phyloP scores from a whole-genome alignment of 768 basidiomycete species.

The Amanita polypyramis region DNA sequence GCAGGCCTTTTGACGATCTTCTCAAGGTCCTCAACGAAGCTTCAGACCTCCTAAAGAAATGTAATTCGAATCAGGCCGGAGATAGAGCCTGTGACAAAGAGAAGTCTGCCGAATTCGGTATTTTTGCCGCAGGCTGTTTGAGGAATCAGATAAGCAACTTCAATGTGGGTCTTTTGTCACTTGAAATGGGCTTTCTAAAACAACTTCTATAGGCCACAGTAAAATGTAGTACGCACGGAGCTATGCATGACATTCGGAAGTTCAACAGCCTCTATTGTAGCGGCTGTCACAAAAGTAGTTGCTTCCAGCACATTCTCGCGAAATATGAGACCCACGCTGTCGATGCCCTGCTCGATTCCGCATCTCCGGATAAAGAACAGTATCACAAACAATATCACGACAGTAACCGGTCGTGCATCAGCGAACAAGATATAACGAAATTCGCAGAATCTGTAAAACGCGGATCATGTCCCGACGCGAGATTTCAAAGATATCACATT shows the following conservation, averaged over 20 bases:
- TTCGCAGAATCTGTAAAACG: not conserved
- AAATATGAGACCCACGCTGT: conserved; percentile 4
- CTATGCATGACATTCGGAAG: not conserved
- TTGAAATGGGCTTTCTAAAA: not conserved
- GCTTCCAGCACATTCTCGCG: conserved; percentile 4
- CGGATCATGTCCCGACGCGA: not conserved
- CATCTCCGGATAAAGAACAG: not conserved
- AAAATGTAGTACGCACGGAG: not conserved
- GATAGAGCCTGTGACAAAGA: not conserved
- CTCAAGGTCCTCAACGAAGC: conserved; percentile 16
- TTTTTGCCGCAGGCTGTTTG: conserved; percentile 3
- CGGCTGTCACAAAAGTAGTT: not conserved
- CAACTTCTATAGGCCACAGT: not conserved
- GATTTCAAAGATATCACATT: conserved; percentile 5
- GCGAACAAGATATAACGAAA: not conserved
- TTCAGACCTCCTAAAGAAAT: conserved; percentile 7
- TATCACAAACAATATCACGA: not conserved
- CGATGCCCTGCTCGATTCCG: conserved; percentile 3
- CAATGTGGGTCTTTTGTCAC: not conserved
- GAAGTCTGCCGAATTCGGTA: not conserved
- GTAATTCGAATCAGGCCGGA: not conserved
- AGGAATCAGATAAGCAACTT: not conserved
- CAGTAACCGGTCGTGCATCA: not conserved
- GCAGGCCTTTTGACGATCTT: conserved; percentile 37
- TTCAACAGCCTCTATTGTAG: not conserved